phyloP scores from a whole-genome alignment of 495 filamentous ascomycete species.

The Aspergillus panamensis region DNA sequence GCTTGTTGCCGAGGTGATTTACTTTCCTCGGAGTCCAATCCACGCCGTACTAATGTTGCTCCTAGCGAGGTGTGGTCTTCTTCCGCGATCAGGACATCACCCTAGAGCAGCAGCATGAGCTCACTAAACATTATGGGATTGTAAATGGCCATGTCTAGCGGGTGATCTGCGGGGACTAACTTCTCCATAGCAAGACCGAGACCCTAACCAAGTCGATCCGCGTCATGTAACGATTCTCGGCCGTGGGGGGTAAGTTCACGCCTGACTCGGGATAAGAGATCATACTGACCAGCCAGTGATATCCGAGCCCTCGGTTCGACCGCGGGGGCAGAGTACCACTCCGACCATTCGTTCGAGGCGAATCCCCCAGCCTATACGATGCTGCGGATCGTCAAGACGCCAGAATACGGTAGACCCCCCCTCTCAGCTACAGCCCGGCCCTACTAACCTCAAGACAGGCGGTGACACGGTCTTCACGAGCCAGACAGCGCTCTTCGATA shows the following conservation, averaged over 20 bases:
- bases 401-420: conserved; percentile 2
- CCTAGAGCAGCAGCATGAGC: conserved; percentile 25
- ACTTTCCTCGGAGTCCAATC: not conserved
- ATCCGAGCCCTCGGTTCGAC: conserved; percentile 11
- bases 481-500: conserved; percentile 7
- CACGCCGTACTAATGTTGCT: not conserved
- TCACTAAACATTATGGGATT: conserved; percentile 24
- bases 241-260: conserved; percentile 5
- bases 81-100: conserved; percentile 44
- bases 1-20: conserved; percentile 35
- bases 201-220: conserved; percentile 7
- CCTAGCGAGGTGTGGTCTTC: conserved; percentile 37
- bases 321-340: conserved; percentile 21
- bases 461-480: conserved; percentile 7
- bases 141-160: not conserved
- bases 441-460: not conserved
- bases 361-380: conserved; percentile 32
- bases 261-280: conserved; percentile 9
- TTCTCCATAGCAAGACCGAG: conserved; percentile 1
- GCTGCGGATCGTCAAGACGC: conserved; percentile 22
- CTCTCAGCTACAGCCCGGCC: not conserved
- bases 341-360: conserved; percentile 30
- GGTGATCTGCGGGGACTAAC: not conserved
- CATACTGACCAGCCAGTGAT: conserved; percentile 15
- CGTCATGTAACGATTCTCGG: conserved; percentile 10